phyloP scores from a whole-genome alignment of 805 yeast species.

The Kodamaea kaohsiungensis region DNA sequence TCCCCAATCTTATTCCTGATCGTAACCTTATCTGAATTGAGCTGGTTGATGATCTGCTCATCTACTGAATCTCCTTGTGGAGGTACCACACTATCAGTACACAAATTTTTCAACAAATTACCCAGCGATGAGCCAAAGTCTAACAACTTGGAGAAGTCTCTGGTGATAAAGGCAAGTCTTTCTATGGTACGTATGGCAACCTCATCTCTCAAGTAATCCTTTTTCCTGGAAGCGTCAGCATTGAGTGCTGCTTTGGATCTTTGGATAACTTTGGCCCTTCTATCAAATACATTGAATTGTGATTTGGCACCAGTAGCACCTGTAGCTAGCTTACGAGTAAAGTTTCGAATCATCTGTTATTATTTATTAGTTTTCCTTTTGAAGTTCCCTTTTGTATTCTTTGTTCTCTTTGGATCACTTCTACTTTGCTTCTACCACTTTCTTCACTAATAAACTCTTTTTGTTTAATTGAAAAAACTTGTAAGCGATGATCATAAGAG shows the following conservation, averaged over 20 bases:
- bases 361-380: too few species aligned
- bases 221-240: slow-evolving; percentile 50
- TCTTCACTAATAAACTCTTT: background rate
- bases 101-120: slow-evolving; percentile 48
- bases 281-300: slow-evolving; percentile 54
- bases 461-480: background rate
- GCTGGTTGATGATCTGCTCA: slow-evolving; percentile 38
- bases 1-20: slow-evolving; percentile 54
- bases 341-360: background rate
- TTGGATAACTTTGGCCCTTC: slow-evolving; percentile 62
- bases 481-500: background rate
- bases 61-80: slow-evolving; percentile 35
- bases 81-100: slow-evolving; percentile 25
- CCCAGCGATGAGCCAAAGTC: slow-evolving; percentile 81
- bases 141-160: slow-evolving; percentile 58
- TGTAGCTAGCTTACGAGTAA: slow-evolving; percentile 19
- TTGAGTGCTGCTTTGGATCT: slow-evolving; percentile 50
- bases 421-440: background rate
- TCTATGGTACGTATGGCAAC: slow-evolving; percentile 73
- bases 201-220: slow-evolving; percentile 74
- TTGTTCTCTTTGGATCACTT: background rate
- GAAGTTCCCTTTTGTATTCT: background rate
- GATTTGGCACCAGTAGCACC: slow-evolving; percentile 18
- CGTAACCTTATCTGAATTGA: slow-evolving; percentile 51
- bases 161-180: slow-evolving; percentile 68